Evolutionary conservation across 345 rosid genomes (phyloP), one percentile per base, ranked within the genome.

Genomic region (Hibiscus tridactylites): DNA sequence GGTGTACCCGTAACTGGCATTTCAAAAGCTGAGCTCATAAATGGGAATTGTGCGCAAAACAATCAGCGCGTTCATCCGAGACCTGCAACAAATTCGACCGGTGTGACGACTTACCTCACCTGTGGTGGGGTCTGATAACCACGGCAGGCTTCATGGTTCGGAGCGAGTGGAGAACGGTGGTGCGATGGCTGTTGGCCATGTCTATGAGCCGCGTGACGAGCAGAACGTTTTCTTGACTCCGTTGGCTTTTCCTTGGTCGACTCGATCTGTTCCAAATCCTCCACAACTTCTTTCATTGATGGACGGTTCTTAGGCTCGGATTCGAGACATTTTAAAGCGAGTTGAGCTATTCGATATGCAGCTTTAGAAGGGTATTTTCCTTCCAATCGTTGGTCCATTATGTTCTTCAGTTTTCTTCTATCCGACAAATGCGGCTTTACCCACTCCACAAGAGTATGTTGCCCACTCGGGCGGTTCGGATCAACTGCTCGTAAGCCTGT

Each of bases 401-500:
- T 74, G 73, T 44, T 71, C 79, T 88, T 90, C 44, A 95, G 62
- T 76, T 89, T 95, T 68, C 96, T 88, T 70, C 80, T 88, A 5
- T 92, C 89, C 0, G 74, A 70, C 67, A 95, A 79, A 80, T 80
- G 83, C 21, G 99, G 99, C 68, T 89, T 95, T 69, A 90, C 77
- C 97, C 97, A 95, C 1, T 92, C 98, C 17, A 82, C 84, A 63
- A 95, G 85, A 71, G 35, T 88, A 1, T 87, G 93, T 77, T 79
- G 87, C 21, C 85, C 88, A 4, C 77, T 81, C 0, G 99, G 99
- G 52, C 99, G 99, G 19, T 26, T 85, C 50, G 63, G 47, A 77
- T 95, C 99, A 37, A 95, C 86, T 3, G 94, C 99, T 24, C 87
- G 83, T 76, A 90, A 79, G 56, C 89, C 92, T 0, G 98, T 90